Base-by-base conservation (phyloP, 2,329 filamentous ascomycete genomes). In the Aureobasidium sp. region DNA sequence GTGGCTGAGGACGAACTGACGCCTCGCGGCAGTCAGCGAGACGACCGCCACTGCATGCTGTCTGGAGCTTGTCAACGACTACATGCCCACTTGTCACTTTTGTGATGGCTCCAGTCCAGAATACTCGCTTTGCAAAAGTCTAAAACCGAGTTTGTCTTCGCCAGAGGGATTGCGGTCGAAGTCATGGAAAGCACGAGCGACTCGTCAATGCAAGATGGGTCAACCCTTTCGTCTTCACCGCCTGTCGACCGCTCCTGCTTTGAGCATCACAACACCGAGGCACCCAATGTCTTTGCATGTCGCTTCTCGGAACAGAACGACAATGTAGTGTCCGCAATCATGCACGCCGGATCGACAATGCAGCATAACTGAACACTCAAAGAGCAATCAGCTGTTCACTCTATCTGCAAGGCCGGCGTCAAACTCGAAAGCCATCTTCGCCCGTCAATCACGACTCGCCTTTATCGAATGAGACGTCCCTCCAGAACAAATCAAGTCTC, bases 321-420 rank as follows among this genome's bases (percentile, higher is more conserved):
- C 34, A 36, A 58, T 37, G 41, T 20, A 57, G 53, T 48, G 44
- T 20, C 44, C 44, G 22, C 42, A 11, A 48, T 27, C 20, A 49
- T 60, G 45, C 57, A 49, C 36, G 45, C 45, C 45, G 14, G 57
- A 60, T 51, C 57, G 36, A 17, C 57, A 27, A 25, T 60, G 57
- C 57, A 51, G 57, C 57, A 42, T 41, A 34, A 47, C 15, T 48
- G 25, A 17, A 48, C 22, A 31, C 27, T 29, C n/a, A 20, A 31
- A n/a, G 20, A 59, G 55, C 39, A 27, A 60, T 60, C 57, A 60
- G 44, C 57, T 60, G 57, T 51, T 51, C 57, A 49, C 36, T 6
- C 36, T 51, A 34, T 31, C 57, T 60, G 57, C 57, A 60, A 51
- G 57, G 57, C 57, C 29, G 57, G 57, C 57, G 45, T 60, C 57